Evolutionary conservation across 768 basidiomycete genomes (phyloP), one percentile per base, ranked within the genome.

Genomic region (Tephrocybe rancida): DNA sequence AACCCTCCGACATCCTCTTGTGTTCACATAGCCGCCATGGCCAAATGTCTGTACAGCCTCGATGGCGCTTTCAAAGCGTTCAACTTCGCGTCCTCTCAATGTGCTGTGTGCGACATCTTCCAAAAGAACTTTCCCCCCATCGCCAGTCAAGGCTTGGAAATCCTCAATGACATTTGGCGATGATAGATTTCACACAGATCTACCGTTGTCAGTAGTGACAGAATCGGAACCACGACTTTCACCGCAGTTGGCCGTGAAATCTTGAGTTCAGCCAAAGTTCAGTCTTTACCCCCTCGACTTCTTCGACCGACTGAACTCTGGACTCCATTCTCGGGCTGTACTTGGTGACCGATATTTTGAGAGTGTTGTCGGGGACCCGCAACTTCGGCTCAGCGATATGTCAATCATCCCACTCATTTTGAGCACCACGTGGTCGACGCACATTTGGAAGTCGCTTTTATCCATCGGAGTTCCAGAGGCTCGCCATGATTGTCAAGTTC

Each of bases 21-120:
- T 52, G 14, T 48, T 44, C 29, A 35, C 54, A 55, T 55, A 55
- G 48, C 54, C 47, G 39, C 27, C 52, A 30, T 44, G n/a, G n/a
- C 19, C 14, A 19, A 22, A 21, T 26, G 14, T 3, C 30, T 41
- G 42, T 24, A 53, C 42, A 46, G 52, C 52, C 52, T 11, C 35
- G 10, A 9, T 25, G 30, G 21, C 13, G 18, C 13, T 38, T 26
- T 14, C 13, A 14, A 11, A 21, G n/a, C 50, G 26, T 52, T 2
- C 19, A 26, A 25, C 30, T 6, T 30, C 21, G 13, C 14, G 5
- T 16, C 10, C 8, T 44, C 25, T 21, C 25, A 30, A 30, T 30
- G 25, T 45, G 43, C 44, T 53, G 25, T 45, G 45, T 47, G 9
- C 43, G 3, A 11, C 32, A 38, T 35, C 30, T 53, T 53, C 52